A percentile compares a stretch with the other conserved stretches of the same genome.
Evolutionary conservation across 2,329 filamentous ascomycete species (phyloP).

Genomic region (Fusarium marasasianum): DNA sequence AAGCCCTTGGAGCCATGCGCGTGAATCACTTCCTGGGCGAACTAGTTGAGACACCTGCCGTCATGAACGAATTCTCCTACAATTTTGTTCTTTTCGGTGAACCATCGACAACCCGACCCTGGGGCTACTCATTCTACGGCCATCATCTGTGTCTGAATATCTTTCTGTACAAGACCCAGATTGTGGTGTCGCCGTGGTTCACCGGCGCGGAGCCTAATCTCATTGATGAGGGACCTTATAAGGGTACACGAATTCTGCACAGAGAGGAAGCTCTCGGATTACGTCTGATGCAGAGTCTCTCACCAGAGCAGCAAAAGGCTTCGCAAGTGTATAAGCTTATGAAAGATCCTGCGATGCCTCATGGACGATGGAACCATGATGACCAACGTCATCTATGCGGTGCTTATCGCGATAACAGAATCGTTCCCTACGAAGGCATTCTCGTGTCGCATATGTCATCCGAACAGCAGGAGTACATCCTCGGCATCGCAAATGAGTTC

Average conservation of each 20-base stretch:
- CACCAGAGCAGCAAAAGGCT: conserved; percentile 51
- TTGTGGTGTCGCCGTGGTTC: conserved; percentile 78
- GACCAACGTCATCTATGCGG: conserved; percentile 83
- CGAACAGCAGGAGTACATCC: conserved; percentile 48
- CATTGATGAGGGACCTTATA: conserved; percentile 71
- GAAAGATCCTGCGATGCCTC: conserved; percentile 72
- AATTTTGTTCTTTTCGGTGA: conserved; percentile 77
- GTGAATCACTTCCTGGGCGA: conserved; percentile 80
- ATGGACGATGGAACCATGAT: conserved; percentile 80
- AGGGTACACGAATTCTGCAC: conserved; percentile 72
- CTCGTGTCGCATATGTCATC: conserved; percentile 58
- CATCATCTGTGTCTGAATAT: conserved; percentile 81
- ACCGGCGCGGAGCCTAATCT: conserved; percentile 82
- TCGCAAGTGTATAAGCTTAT: conserved; percentile 69
- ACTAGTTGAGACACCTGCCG: conserved; percentile 66
- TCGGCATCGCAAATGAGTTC: conserved; percentile 63
- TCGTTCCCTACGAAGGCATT: conserved; percentile 79
- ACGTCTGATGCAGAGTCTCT: conserved; percentile 73
- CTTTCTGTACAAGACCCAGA: conserved; percentile 71
- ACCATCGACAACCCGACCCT: conserved; percentile 65
- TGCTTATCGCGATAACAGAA: conserved; percentile 79
- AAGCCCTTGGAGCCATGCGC: conserved; percentile 75
- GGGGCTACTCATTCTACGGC: conserved; percentile 81
- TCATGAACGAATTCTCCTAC: conserved; percentile 81
- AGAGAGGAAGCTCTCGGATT: conserved; percentile 72